Conservation (phyloP, 495 filamentous ascomycete species). For the Trichocladium antarcticum region DNA sequence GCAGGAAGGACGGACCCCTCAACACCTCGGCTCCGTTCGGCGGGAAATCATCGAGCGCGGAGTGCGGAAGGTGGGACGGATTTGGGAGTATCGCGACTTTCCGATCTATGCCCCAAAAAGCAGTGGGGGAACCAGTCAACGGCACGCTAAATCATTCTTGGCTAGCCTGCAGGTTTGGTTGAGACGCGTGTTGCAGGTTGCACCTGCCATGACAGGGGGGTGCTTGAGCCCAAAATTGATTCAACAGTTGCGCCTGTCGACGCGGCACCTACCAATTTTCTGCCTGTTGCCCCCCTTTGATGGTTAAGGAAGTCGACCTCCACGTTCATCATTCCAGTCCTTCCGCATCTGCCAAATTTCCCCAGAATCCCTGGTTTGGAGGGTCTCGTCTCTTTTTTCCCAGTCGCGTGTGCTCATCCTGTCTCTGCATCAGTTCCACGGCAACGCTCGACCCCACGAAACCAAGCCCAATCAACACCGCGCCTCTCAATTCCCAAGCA, state of each 20-base stretch:
- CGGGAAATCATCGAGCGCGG: neutral
- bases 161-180: conserved; percentile 26
- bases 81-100: conserved; percentile 14
- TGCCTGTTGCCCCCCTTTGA: conserved; percentile 14
- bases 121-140: conserved; percentile 15
- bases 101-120: conserved; percentile 5
- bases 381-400: neutral
- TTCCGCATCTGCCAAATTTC: conserved; percentile 1
- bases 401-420: neutral
- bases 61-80: neutral
- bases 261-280: conserved; percentile 18
- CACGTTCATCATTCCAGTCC: conserved; percentile 3
- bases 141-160: conserved; percentile 9
- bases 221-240: conserved; percentile 14
- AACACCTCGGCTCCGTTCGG: conserved; percentile 1
- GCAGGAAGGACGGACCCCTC: neutral
- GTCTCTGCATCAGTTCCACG: neutral
- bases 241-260: conserved; percentile 26
- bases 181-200: conserved; percentile 21
- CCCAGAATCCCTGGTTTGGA: neutral
- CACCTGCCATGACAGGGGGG: neutral
- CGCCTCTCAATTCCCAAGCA: neutral
- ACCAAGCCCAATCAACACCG: neutral
- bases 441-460: neutral
- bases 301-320: neutral